phyloP scores from a whole-genome alignment of 805 yeast genomes.

The Metschnikowia koreensis region DNA sequence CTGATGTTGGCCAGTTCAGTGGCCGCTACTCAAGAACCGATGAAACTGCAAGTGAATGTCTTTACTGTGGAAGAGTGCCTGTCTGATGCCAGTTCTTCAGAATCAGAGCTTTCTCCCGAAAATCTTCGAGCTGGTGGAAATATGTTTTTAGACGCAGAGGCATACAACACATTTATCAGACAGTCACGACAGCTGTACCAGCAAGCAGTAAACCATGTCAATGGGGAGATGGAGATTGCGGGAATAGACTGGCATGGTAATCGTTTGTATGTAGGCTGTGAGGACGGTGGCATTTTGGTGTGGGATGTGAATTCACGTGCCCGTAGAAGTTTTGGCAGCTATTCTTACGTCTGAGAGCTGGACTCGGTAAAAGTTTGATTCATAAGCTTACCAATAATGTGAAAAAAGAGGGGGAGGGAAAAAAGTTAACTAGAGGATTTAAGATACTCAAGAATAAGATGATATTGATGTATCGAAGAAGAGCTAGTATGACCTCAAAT shows the following conservation, averaged over 20 bases:
- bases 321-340: conserved; percentile 60
- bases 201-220: conserved; percentile 32
- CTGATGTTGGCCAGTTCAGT: no score
- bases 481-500: no score
- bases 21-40: no score
- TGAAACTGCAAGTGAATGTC: neutral
- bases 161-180: conserved; percentile 1
- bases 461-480: no score
- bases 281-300: conserved; percentile 60
- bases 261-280: conserved; percentile 39
- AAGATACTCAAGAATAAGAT: no score
- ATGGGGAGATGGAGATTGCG: conserved; percentile 44
- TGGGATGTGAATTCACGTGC: conserved; percentile 71
- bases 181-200: conserved; percentile 29
- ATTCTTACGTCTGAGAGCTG: conserved; percentile 30
- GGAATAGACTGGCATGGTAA: conserved; percentile 39
- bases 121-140: neutral
- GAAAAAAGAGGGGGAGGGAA: no score
- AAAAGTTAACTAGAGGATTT: no score
- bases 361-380: no score
- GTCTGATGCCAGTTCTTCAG: no score
- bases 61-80: no score
- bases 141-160: neutral
- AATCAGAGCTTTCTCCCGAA: no score
- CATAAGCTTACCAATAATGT: no score